A percentile compares a stretch with the other conserved stretches of the same genome.
Conservation (phyloP, 345 rosid genomes). For the Eucalyptus marginata region DNA sequence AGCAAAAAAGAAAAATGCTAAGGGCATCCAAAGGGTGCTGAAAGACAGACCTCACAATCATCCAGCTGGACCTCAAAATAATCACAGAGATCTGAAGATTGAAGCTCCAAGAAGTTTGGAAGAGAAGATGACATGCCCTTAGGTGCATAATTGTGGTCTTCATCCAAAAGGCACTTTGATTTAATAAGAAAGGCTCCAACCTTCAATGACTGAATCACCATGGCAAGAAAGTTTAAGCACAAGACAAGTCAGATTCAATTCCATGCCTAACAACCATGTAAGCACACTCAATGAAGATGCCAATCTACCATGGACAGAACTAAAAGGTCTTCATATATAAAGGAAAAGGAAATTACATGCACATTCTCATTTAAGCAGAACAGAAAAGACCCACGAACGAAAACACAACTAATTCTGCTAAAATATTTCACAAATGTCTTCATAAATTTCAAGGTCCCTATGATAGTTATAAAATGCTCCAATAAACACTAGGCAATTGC, state of each 20-base stretch:
- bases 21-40: neutral
- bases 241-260: neutral
- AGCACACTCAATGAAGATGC: neutral
- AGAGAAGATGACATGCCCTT: conserved; percentile 16
- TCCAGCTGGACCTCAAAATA: conserved; percentile 38
- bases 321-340: neutral
- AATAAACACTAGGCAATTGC: neutral
- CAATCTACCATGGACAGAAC: neutral
- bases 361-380: neutral
- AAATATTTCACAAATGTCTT: neutral
- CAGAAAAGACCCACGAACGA: neutral
- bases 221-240: neutral
- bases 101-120: conserved; percentile 8
- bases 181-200: neutral
- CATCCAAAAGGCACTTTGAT: neutral
- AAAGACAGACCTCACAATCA: conserved; percentile 43
- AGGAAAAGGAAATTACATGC: neutral
- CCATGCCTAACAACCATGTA: neutral
- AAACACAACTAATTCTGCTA: neutral
- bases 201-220: conserved; percentile 6
- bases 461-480: neutral
- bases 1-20: neutral
- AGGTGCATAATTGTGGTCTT: neutral
- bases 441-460: neutral
- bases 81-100: conserved; percentile 43